These are phyloP conservation scores for Diaporthe australafricana DNA, from an alignment of 2,329 filamentous ascomycete species.

Conservation along the genomic window DNA sequence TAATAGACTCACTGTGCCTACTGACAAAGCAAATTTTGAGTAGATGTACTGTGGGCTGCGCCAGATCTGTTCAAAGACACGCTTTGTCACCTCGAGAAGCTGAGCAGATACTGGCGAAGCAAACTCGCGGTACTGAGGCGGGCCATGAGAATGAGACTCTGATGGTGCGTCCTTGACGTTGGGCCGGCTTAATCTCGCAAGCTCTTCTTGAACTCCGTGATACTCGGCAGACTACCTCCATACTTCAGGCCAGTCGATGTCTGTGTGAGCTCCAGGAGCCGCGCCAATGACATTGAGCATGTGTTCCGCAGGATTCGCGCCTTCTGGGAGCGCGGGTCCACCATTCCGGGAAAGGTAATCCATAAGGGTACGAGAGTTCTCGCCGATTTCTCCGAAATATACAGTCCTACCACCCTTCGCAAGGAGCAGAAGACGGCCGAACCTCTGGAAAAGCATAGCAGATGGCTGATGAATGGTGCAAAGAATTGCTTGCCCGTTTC, in stretches of 20 bases:
- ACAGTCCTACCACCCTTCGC: slow-evolving; percentile 79
- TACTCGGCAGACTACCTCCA: slow-evolving; percentile 73
- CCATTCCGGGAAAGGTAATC: slow-evolving; percentile 82
- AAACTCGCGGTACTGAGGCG: slow-evolving; percentile 68
- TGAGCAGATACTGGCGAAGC: slow-evolving; percentile 78
- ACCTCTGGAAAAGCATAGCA: slow-evolving; percentile 90
- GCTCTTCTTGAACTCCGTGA: slow-evolving; percentile 64
- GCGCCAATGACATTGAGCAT: slow-evolving; percentile 75
- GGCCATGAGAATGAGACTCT: slow-evolving; percentile 46
- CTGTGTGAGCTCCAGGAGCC: slow-evolving; percentile 70
- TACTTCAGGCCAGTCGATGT: slow-evolving; percentile 72
- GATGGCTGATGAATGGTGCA: slow-evolving; percentile 95
- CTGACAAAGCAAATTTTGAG: slow-evolving; percentile 71
- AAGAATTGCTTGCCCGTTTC: slow-evolving; percentile 88
- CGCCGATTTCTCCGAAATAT: slow-evolving; percentile 82
- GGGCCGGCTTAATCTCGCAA: slow-evolving; percentile 59
- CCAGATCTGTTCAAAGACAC: slow-evolving; percentile 80
- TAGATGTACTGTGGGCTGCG: slow-evolving; percentile 78
- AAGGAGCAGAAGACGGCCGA: slow-evolving; percentile 81
- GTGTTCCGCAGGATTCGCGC: slow-evolving; percentile 85
- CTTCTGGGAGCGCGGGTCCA: slow-evolving; percentile 70
- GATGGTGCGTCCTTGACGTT: no score
- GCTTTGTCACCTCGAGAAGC: slow-evolving; percentile 68
- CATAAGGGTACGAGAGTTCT: slow-evolving; percentile 75
- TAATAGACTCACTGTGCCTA: slow-evolving; percentile 47